phyloP scores from a whole-genome alignment of 2,329 filamentous ascomycete genomes.

The Penicillium palitans region DNA sequence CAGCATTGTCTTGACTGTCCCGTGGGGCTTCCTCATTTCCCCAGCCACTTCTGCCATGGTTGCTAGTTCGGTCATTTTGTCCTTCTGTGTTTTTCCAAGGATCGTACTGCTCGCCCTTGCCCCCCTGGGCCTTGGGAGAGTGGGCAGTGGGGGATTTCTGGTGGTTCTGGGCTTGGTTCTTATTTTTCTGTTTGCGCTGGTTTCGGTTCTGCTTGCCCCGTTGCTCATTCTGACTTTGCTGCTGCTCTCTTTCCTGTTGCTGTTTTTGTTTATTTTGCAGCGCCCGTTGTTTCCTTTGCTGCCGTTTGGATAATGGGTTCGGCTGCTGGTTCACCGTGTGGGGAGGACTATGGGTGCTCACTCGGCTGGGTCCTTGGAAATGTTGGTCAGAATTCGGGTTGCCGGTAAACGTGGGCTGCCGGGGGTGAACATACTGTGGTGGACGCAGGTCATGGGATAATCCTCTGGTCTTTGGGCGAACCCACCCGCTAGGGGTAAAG shows the following conservation, averaged over 20 bases:
- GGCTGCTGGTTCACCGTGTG: background rate
- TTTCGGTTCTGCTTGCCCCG: background rate
- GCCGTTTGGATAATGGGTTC: conserved; percentile 5
- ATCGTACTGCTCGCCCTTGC: background rate
- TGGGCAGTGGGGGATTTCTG: background rate
- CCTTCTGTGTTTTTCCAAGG: background rate
- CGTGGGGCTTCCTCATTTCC: background rate
- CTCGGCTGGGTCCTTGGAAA: background rate
- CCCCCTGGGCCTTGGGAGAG: background rate
- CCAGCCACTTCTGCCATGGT: background rate
- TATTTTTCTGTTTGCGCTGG: conserved; percentile 3
- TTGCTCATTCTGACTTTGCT: background rate
- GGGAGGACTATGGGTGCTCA: background rate
- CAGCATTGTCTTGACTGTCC: background rate
- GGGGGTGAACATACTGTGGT: conserved; percentile 1
- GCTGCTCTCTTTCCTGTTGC: background rate
- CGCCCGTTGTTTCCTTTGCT: conserved; percentile 2
- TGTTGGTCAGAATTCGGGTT: background rate
- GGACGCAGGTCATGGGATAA: background rate
- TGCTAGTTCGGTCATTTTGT: background rate
- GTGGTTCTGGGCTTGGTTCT: background rate
- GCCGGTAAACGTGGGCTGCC: background rate
- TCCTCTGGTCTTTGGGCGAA: conserved; percentile 2
- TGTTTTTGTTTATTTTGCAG: background rate
- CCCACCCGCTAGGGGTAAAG: conserved; percentile 1